Evolutionary conservation across 352 stramenopile species (phyloP), one percentile per base, ranked within the genome.

Genomic region (Phytopythium oedochilum): DNA sequence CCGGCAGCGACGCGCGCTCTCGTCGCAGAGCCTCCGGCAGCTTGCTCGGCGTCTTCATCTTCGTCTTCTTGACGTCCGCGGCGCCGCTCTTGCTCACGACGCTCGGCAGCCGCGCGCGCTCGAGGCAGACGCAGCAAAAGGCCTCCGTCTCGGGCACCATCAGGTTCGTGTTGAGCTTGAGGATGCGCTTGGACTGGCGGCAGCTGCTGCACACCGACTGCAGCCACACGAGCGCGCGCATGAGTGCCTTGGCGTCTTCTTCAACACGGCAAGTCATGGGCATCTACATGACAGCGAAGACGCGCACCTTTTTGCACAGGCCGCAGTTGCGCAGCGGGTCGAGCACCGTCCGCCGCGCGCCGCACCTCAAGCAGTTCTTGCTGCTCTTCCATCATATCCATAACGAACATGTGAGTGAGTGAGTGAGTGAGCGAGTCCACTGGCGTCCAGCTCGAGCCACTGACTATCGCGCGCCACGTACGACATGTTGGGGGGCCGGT

Each of bases 281-380:
- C n/a, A n/a, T n/a, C n/a, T n/a, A n/a, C n/a, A n/a, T n/a, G n/a
- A 32, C 10, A 36, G 32, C 46, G 9, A 20, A 53, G n/a, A n/a
- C n/a, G n/a, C n/a, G n/a, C 43, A 56, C 50, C 34, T 78, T 78
- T 32, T 75, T 75, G 58, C 75, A 86, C 25, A 83, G 71, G 4
- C 63, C 60, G 42, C 75, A 86, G 15, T 61, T 66, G 2, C 61
- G 57, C 0, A 73, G 56, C 25, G 66, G 60, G 28, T 80, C 68
- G 6, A 63, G 47, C 36, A 71, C 53, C 17, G 71, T 75, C 5
- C 60, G 55, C 0, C 60, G 64, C 4, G 49, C 48, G 0, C 64
- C 65, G 39, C 75, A 86, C 2, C 75, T 68, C 25, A 80, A 53
- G 66, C 75, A 86, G 31, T 56, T 66, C 39, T 75, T 78, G 53